Evolutionary conservation across 805 yeast species (phyloP).

Genomic region (Lipomyces mesembrius): DNA sequence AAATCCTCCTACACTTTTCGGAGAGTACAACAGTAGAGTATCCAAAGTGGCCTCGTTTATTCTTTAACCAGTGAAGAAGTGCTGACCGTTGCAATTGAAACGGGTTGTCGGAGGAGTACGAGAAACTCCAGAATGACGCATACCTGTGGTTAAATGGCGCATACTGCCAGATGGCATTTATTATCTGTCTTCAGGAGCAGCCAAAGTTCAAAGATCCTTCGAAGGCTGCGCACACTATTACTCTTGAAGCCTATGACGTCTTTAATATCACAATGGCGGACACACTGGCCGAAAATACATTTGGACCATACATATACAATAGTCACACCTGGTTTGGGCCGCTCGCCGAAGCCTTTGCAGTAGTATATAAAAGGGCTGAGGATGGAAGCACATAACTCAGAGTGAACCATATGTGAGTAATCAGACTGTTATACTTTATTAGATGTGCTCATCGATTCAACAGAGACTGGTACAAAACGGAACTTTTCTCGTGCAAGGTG

Average conservation of each 20-base stretch:
- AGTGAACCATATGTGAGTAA: not conserved
- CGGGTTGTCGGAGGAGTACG: not conserved
- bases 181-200: not conserved
- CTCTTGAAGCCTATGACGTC: not conserved
- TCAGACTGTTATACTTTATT: not conserved
- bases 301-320: not conserved
- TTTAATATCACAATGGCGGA: not conserved
- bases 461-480: not conserved
- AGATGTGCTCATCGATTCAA: not conserved
- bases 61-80: not conserved
- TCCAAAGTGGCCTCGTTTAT: not conserved
- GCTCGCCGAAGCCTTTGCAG: not conserved
- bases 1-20: not conserved
- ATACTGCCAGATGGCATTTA: not conserved
- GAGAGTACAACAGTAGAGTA: not conserved
- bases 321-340: not conserved
- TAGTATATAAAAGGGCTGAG: not conserved
- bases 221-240: not conserved
- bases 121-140: not conserved
- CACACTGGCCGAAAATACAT: not conserved
- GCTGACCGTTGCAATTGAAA: not conserved
- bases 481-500: not conserved
- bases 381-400: not conserved
- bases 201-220: not conserved
- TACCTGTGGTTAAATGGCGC: not conserved